Conservation (phyloP, 805 yeast species). For the Ogataea neopini region DNA sequence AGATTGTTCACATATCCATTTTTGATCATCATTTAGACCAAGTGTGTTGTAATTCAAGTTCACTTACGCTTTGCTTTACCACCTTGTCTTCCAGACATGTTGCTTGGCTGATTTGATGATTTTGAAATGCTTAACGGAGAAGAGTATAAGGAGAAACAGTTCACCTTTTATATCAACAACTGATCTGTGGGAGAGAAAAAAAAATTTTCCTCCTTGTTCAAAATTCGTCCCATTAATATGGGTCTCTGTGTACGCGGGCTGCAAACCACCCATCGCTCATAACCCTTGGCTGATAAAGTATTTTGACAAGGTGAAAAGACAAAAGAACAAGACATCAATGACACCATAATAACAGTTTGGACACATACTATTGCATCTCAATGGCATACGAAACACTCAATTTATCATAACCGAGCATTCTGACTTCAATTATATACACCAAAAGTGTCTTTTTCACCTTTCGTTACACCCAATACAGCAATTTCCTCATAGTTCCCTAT, state of each 20-base stretch:
- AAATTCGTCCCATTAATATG: background rate
- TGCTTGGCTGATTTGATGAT: background rate
- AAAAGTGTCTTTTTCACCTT: too few species aligned
- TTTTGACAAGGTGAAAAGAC: background rate
- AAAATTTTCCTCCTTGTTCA: background rate
- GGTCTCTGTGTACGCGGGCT: background rate
- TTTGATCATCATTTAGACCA: constrained; percentile 20
- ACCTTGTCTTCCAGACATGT: constrained; percentile 96
- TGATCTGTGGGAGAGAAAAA: background rate
- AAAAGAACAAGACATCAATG: background rate
- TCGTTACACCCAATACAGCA: background rate
- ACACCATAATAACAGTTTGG: too few species aligned
- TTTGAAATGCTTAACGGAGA: background rate
- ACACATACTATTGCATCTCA: background rate
- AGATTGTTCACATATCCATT: constrained; percentile 31
- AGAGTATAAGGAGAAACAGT: background rate
- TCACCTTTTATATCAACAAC: background rate
- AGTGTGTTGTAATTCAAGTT: background rate
- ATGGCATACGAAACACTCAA: background rate
- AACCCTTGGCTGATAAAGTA: constrained; percentile 1
- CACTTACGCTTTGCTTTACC: constrained; percentile 87
- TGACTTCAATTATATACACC: too few species aligned
- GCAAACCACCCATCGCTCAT: background rate
- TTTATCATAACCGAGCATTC: background rate
- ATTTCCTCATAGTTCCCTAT: background rate